A percentile compares a stretch with the other conserved stretches of the same genome.
phyloP scores from a whole-genome alignment of 2,329 filamentous ascomycete genomes.

The Arthroderma sp. region DNA sequence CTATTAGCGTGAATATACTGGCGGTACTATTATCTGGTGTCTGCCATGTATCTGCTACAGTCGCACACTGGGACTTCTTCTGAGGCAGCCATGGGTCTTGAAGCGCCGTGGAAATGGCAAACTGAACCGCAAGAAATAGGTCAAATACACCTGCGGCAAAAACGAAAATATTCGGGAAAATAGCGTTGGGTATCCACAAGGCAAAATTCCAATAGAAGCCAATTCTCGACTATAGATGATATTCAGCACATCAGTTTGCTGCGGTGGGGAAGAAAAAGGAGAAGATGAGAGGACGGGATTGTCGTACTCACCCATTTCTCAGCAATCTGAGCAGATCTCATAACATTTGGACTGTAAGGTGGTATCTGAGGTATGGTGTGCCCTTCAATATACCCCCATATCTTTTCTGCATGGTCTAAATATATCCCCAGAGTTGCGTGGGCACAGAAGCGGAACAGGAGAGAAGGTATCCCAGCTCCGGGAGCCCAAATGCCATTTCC shows the following conservation, averaged over 20 bases:
- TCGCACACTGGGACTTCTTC: not conserved
- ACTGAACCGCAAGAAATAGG: not conserved
- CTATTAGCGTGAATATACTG: slow-evolving; percentile 2
- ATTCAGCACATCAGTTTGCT: not conserved
- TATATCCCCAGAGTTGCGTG: not conserved
- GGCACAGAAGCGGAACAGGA: slow-evolving; percentile 1
- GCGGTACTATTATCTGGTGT: not conserved
- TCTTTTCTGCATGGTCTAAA: not conserved
- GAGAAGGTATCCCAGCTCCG: not conserved
- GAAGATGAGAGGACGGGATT: not conserved
- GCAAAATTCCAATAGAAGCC: slow-evolving; percentile 4
- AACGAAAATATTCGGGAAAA: not conserved
- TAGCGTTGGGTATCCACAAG: not conserved
- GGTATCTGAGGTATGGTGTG: slow-evolving; percentile 1
- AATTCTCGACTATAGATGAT: not conserved
- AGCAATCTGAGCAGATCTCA: not conserved
- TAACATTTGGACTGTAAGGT: not conserved
- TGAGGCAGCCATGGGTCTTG: slow-evolving; percentile 1
- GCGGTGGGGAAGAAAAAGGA: not conserved
- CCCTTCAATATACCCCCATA: not conserved
- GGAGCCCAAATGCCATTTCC: not conserved
- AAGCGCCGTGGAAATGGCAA: not conserved
- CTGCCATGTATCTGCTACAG: slow-evolving; percentile 4
- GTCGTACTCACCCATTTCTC: slow-evolving; percentile 3
- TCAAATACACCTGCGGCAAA: slow-evolving; percentile 1